phyloP scores from a whole-genome alignment of 2,329 filamentous ascomycete species.

The Trichoderma simmonsii region DNA sequence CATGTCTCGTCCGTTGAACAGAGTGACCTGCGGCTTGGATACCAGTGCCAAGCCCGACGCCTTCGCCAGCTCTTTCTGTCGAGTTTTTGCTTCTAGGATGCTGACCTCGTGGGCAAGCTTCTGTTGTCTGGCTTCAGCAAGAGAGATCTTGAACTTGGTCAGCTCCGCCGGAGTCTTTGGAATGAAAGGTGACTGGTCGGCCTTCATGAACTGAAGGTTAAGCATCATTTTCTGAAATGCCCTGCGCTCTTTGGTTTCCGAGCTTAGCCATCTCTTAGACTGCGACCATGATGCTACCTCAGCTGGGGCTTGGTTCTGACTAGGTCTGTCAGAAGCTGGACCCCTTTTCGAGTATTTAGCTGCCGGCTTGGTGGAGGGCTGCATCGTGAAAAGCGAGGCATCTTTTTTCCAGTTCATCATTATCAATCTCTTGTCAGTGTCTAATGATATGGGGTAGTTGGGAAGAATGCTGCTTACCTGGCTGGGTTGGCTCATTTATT shows the following conservation, averaged over 20 bases:
- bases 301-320: background rate
- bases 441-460: background rate
- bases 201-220: slow-evolving; percentile 37
- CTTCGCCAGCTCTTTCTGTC: slow-evolving; percentile 20
- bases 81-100: slow-evolving; percentile 23
- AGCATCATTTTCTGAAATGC: slow-evolving; percentile 36
- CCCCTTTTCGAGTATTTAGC: background rate
- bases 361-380: background rate
- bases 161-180: slow-evolving; percentile 36
- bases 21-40: slow-evolving; percentile 17
- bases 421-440: background rate
- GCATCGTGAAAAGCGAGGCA: background rate
- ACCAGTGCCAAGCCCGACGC: background rate
- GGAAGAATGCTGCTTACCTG: background rate
- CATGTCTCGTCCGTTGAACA: slow-evolving; percentile 30
- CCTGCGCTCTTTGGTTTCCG: slow-evolving; percentile 32
- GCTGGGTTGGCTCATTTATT: background rate
- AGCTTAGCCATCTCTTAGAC: slow-evolving; percentile 40
- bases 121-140: slow-evolving; percentile 28
- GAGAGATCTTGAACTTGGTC: slow-evolving; percentile 31
- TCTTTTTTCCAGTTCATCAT: background rate
- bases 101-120: slow-evolving; percentile 28
- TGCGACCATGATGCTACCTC: slow-evolving; percentile 36
- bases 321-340: background rate
- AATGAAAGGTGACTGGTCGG: slow-evolving; percentile 37